Percentiles rank a stretch among this genome's conserved stretches.
phyloP scores from a whole-genome alignment of 345 rosid species.

The Pugionium dolabratum region DNA sequence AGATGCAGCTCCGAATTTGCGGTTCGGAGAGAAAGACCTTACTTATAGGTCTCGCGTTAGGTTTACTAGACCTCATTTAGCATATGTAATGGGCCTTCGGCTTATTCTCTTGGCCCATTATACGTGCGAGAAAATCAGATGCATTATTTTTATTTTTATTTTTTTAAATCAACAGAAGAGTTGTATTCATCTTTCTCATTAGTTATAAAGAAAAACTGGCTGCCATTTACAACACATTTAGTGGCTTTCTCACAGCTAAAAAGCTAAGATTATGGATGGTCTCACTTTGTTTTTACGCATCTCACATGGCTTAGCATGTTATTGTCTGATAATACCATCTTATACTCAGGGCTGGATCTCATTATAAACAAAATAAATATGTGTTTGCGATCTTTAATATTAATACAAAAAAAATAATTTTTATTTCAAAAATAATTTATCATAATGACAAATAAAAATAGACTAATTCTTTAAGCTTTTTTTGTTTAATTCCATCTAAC shows the following conservation, averaged over 20 bases:
- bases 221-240: slow-evolving; percentile 12
- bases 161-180: slow-evolving; percentile 14
- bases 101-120: slow-evolving; percentile 17
- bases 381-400: neutral
- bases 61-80: neutral
- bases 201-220: neutral
- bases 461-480: too few species aligned
- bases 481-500: too few species aligned
- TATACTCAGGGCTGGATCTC: neutral
- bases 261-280: slow-evolving; percentile 4
- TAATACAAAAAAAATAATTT: slow-evolving; percentile 3
- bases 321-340: slow-evolving; percentile 28
- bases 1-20: neutral
- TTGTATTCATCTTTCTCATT: slow-evolving; percentile 18
- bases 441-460: too few species aligned
- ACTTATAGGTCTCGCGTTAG: slow-evolving; percentile 31
- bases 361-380: neutral
- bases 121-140: too few species aligned
- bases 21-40: neutral
- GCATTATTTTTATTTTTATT: too few species aligned
- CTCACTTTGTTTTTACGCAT: slow-evolving; percentile 31
- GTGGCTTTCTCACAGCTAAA: neutral
- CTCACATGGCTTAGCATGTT: slow-evolving; percentile 39
- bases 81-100: slow-evolving; percentile 1
- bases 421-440: neutral